A percentile compares a stretch with the other conserved stretches of the same genome.
Conservation (phyloP, 2,329 filamentous ascomycete species). For the Raffaelea albimanens region DNA sequence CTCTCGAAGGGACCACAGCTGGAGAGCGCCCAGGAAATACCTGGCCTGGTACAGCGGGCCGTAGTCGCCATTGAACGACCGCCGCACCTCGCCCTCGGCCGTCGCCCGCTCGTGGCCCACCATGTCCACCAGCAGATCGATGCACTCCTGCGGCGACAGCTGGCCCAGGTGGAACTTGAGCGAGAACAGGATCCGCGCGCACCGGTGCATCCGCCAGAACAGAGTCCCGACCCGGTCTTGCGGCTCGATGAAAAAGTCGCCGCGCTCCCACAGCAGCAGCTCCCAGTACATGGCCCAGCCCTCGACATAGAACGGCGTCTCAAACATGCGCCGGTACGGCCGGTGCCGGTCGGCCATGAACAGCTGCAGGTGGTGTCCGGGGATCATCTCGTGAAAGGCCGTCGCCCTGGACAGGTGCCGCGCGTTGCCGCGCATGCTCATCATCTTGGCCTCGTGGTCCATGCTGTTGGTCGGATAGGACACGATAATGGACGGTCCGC, state of each 20-base stretch:
- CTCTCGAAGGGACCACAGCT: conserved; percentile 39
- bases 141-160: conserved; percentile 42
- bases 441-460: conserved; percentile 44
- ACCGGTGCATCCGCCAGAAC: conserved; percentile 56
- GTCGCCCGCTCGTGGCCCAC: conserved; percentile 51
- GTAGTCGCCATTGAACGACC: conserved; percentile 47
- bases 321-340: conserved; percentile 41
- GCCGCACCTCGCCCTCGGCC: conserved; percentile 50
- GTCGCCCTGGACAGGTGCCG: conserved; percentile 47
- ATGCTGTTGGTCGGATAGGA: conserved; percentile 45
- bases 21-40: conserved; percentile 51
- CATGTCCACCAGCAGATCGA: conserved; percentile 45
- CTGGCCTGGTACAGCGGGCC: conserved; percentile 49
- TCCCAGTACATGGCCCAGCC: conserved; percentile 57
- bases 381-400: conserved; percentile 53
- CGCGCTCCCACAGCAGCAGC: conserved; percentile 44
- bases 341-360: conserved; percentile 36
- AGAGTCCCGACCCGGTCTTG: conserved; percentile 47
- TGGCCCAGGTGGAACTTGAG: conserved; percentile 47
- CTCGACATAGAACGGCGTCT: conserved; percentile 50
- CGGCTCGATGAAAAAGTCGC: conserved; percentile 38
- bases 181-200: conserved; percentile 48
- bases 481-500: conserved; percentile 42
- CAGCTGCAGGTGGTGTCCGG: conserved; percentile 46
- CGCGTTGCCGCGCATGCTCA: conserved; percentile 52